phyloP scores from a whole-genome alignment of 1,284 basidiomycete species.

The Sanghuangporus weigelae region DNA sequence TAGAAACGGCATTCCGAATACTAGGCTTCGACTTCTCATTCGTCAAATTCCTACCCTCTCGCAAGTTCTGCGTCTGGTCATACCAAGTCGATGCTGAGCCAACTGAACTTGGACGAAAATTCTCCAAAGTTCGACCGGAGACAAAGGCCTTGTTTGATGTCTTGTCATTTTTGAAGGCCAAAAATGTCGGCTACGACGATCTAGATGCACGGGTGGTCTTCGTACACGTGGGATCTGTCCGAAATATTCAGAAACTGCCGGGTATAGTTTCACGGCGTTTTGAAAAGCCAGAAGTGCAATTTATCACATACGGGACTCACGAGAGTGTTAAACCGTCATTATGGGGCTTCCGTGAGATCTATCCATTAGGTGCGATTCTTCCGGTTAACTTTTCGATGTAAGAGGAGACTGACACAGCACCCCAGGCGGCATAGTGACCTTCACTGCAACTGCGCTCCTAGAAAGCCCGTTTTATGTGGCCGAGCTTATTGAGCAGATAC shows the following conservation, averaged over 20 bases:
- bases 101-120: constrained; percentile 28
- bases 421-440: constrained; percentile 23
- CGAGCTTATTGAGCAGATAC: constrained; percentile 16
- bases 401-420: not conserved
- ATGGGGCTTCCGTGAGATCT: constrained; percentile 61
- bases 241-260: constrained; percentile 41
- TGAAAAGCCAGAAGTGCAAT: constrained; percentile 42
- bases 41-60: constrained; percentile 36
- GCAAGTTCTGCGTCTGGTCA: constrained; percentile 33
- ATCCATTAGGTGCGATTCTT: constrained; percentile 47
- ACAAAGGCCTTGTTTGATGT: constrained; percentile 40
- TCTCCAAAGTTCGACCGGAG: constrained; percentile 34
- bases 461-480: constrained; percentile 18
- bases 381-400: not conserved
- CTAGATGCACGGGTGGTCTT: constrained; percentile 48
- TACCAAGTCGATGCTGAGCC: constrained; percentile 24
- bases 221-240: constrained; percentile 55
- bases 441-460: constrained; percentile 20
- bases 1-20: constrained; percentile 39
- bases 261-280: constrained; percentile 40
- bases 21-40: constrained; percentile 41
- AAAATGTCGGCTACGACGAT: constrained; percentile 32
- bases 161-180: constrained; percentile 37
- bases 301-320: constrained; percentile 63
- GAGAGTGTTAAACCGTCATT: constrained; percentile 38